phyloP scores from a whole-genome alignment of 805 yeast genomes.

The Scheffersomyces coipomensis region DNA sequence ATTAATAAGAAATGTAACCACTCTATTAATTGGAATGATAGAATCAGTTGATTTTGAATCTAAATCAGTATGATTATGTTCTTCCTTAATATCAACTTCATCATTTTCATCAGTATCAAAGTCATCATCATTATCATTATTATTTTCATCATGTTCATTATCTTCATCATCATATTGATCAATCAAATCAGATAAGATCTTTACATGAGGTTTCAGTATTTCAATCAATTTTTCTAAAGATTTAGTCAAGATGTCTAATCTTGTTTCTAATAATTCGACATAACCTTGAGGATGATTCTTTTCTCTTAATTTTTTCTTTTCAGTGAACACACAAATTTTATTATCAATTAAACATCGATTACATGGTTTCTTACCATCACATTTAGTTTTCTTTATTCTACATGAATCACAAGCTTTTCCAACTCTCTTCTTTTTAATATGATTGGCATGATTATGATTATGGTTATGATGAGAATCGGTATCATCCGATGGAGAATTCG shows the following conservation, averaged over 20 bases:
- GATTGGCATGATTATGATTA: constrained; percentile 11
- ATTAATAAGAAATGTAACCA: constrained; percentile 41
- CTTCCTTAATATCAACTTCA: background rate
- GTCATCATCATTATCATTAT: background rate
- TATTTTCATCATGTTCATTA: too few relatives aligned
- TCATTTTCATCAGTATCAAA: background rate
- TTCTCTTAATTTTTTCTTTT: constrained; percentile 52
- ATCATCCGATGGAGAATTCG: background rate
- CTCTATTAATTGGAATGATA: constrained; percentile 35
- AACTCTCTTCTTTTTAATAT: constrained; percentile 49
- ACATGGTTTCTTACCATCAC: constrained; percentile 64
- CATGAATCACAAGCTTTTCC: constrained; percentile 67
- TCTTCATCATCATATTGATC: constrained; percentile 4
- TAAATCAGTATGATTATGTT: background rate
- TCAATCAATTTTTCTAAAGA: constrained; percentile 44
- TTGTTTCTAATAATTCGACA: constrained; percentile 60
- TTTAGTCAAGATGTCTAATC: constrained; percentile 51
- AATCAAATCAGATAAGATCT: constrained; percentile 20
- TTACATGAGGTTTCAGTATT: constrained; percentile 27
- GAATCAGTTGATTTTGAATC: background rate
- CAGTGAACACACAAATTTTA: constrained; percentile 58
- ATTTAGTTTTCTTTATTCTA: constrained; percentile 60
- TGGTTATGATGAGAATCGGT: background rate
- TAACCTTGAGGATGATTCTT: constrained; percentile 59
- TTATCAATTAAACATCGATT: constrained; percentile 54